These are phyloP conservation scores for Panaeolus papilionaceus DNA, from an alignment of 768 basidiomycete genomes.

Conservation along the genomic window DNA sequence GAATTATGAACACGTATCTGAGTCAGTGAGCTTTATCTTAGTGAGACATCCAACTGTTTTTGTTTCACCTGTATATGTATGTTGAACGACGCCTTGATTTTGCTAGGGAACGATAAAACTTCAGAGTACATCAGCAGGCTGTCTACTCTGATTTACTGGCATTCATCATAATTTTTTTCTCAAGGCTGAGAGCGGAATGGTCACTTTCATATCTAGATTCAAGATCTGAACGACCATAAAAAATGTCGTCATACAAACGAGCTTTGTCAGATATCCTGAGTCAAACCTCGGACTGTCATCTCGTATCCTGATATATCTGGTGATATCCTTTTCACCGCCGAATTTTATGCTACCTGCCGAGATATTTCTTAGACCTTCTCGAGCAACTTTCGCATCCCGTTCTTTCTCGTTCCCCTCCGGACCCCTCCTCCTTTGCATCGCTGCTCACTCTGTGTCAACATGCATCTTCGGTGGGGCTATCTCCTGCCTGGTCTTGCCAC, in stretches of 20 bases:
- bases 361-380: conserved; percentile 7
- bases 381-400: neutral
- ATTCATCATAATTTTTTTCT: neutral
- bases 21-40: conserved; percentile 5
- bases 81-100: no score
- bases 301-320: conserved; percentile 6
- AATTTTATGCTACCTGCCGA: neutral
- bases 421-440: conserved; percentile 13
- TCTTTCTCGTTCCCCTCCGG: conserved; percentile 19
- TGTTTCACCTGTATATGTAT: neutral
- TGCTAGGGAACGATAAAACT: neutral
- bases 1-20: neutral
- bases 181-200: neutral
- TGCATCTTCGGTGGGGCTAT: conserved; percentile 24
- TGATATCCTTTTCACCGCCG: neutral
- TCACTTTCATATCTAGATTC: neutral
- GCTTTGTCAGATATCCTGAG: conserved; percentile 10
- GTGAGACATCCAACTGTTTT: neutral
- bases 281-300: conserved; percentile 9
- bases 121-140: no score
- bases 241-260: neutral
- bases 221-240: neutral
- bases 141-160: no score
- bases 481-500: conserved; percentile 9
- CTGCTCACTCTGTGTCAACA: conserved; percentile 15